phyloP scores from a whole-genome alignment of 2,329 filamentous ascomycete genomes.

The Gaeumannomyces tritici region DNA sequence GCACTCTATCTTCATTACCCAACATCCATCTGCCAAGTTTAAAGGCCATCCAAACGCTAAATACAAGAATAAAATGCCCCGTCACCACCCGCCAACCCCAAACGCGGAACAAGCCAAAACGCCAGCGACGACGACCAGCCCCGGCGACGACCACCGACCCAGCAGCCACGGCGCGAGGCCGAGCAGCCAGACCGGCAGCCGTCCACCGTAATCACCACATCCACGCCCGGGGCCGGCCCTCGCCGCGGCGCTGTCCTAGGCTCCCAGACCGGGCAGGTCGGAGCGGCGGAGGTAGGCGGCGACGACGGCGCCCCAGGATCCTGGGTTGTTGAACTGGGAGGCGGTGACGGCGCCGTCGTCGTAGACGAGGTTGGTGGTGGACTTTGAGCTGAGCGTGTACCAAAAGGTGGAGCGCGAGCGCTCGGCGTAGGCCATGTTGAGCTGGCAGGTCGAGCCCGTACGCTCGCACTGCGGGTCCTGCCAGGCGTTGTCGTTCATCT shows the following conservation, averaged over 20 bases:
- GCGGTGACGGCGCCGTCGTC: conserved; percentile 8
- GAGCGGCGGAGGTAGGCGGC: background rate
- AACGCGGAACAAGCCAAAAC: background rate
- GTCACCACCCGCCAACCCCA: too few relatives aligned
- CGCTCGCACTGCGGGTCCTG: conserved; percentile 12
- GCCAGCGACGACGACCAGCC: background rate
- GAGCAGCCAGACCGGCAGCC: background rate
- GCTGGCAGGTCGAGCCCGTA: conserved; percentile 16
- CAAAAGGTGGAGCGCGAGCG: conserved; percentile 15
- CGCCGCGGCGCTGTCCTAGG: background rate
- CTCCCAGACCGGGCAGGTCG: background rate
- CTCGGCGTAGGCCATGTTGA: conserved; percentile 16
- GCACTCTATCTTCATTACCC: too few relatives aligned
- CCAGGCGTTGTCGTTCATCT: conserved; percentile 9
- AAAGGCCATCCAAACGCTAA: too few relatives aligned
- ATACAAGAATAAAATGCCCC: too few relatives aligned
- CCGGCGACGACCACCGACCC: background rate
- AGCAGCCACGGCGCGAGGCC: background rate
- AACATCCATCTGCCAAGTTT: too few relatives aligned
- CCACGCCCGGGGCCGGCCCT: background rate
- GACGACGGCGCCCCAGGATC: background rate
- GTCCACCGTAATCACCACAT: background rate
- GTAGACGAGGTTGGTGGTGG: conserved; percentile 17
- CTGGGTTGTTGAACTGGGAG: background rate
- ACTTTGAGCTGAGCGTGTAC: conserved; percentile 19